These are phyloP conservation scores for Hyaloscypha variabilis DNA, from an alignment of 495 filamentous ascomycete species.

Conservation along the genomic window DNA sequence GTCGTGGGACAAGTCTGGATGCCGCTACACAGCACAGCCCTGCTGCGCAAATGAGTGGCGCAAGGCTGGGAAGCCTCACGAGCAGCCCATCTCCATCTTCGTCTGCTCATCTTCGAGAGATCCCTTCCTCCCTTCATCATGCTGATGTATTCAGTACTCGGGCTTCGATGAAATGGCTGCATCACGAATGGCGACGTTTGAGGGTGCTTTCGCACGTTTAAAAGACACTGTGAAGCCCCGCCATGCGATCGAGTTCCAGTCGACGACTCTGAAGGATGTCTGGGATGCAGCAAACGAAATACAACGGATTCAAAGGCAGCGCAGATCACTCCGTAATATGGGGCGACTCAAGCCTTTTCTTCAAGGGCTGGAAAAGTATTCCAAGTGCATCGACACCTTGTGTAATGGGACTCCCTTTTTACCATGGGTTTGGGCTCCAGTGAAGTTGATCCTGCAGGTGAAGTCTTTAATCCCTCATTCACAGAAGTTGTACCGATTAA, in stretches of 20 bases:
- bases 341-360: slow-evolving; percentile 37
- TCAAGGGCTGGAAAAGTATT: slow-evolving; percentile 35
- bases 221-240: not conserved
- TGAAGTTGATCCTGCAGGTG: slow-evolving; percentile 18
- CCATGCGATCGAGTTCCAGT: not conserved
- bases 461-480: slow-evolving; percentile 35
- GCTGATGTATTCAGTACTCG: too few species aligned
- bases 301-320: slow-evolving; percentile 28
- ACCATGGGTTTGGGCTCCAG: slow-evolving; percentile 38
- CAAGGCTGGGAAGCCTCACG: too few species aligned
- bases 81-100: too few species aligned
- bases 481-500: slow-evolving; percentile 18
- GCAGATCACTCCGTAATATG: slow-evolving; percentile 34
- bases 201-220: not conserved
- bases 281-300: slow-evolving; percentile 20
- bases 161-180: not conserved
- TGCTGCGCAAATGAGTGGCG: too few species aligned
- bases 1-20: too few species aligned
- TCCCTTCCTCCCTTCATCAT: too few species aligned
- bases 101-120: too few species aligned
- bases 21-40: too few species aligned
- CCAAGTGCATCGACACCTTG: slow-evolving; percentile 37
- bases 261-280: not conserved
- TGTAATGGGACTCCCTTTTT: slow-evolving; percentile 43
- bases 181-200: not conserved